These are phyloP conservation scores for Ligustrum vulgare DNA, from an alignment of 257 asterid genomes.

Conservation along the genomic window DNA sequence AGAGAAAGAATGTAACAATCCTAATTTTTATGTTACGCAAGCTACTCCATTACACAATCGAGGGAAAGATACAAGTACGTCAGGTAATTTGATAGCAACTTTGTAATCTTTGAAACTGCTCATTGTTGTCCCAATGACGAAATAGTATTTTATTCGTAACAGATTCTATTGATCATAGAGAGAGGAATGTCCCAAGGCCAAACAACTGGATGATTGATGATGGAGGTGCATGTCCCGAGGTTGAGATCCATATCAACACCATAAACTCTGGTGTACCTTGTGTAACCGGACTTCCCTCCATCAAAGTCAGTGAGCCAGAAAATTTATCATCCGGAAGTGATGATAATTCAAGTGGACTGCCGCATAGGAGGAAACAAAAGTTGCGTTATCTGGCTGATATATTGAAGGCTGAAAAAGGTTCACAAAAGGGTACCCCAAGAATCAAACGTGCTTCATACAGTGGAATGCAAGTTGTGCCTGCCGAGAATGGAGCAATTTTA, in stretches of 20 bases:
- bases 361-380: conserved; percentile 50
- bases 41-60: conserved; percentile 20
- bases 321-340: conserved; percentile 51
- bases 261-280: conserved; percentile 8
- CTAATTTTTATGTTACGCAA: conserved; percentile 14
- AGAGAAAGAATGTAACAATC: conserved; percentile 19
- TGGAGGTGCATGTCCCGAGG: not conserved
- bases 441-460: conserved; percentile 26
- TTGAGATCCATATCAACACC: not conserved
- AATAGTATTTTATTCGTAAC: conserved; percentile 9
- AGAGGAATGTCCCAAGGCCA: not conserved
- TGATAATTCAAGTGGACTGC: conserved; percentile 28
- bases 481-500: conserved; percentile 34
- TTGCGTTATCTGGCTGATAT: conserved; percentile 73
- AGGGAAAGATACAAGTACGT: conserved; percentile 13
- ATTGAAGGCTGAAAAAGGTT: conserved; percentile 44
- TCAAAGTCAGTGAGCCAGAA: conserved; percentile 30
- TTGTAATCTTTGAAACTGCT: not conserved
- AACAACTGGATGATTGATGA: not conserved
- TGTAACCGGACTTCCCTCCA: conserved; percentile 28
- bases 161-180: conserved; percentile 26
- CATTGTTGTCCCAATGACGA: conserved; percentile 12
- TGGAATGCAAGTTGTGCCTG: conserved; percentile 28
- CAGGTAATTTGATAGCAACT: conserved; percentile 31
- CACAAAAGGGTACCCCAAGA: conserved; percentile 21